Base-by-base conservation (phyloP, 805 yeast genomes). In the Candida pseudofarinosa region DNA sequence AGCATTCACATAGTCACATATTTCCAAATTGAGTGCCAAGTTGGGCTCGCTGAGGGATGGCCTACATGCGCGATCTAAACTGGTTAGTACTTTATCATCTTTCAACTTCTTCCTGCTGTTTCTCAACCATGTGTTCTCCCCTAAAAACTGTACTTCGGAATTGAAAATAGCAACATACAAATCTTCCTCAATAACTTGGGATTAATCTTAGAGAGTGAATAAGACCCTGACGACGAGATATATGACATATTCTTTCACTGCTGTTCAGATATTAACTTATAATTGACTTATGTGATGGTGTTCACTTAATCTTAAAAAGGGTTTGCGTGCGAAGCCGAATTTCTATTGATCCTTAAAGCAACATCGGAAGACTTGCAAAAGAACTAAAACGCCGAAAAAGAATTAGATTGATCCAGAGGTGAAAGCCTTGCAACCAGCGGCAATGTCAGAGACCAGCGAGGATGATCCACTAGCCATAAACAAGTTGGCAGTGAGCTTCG, bases 1-100 rank as follows among this genome's bases (percentile, higher is more conserved):
- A 42, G 85, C 90, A 59, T 93, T 93, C 62, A 93, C 81, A 55
- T 84, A 76, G 63, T 93, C 99, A 47, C 97, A 91, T 46, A 93
- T 90, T 59, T 91, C 97, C 52, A 93, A 67, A 60, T 91, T 93
- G 48, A 89, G 67, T 3, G 88, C 87, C 45, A 90, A 74, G 58
- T 93, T 91, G 4, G 99, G 98, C 66, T 91, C 96, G 40, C 66
- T 70, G 38, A 87, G 70, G 1, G 91, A 73, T 32, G 93, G 84
- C 52, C 93, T 79, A 56, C 97, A 89, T 2, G 98, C 97, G 48
- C 96, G 80, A 56, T 82, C 84, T 73, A 51, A 15, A 37, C 13
- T 15, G 17, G 32, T 14, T 26, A 26, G 16, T 37, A 15, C 14
- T 4, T 10, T 13, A 1, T 23, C 13, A 17, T 19, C 2, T 20